Conservation (phyloP, 1,284 basidiomycete genomes). For the Leucoagaricus sp. region DNA sequence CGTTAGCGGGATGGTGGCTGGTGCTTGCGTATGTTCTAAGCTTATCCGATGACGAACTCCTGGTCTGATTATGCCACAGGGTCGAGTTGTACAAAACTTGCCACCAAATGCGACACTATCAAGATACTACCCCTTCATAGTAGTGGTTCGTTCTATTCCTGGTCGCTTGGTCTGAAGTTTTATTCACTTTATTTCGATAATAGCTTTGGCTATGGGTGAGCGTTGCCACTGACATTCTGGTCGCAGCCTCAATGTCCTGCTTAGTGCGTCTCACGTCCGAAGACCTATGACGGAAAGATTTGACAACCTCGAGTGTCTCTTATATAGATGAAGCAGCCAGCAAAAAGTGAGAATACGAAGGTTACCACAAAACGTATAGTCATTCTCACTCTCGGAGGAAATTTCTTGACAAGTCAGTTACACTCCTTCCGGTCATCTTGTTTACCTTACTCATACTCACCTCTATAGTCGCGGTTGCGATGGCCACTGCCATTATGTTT, state of each 20-base stretch:
- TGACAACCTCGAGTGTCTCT: too few relatives aligned
- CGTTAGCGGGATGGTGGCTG: background rate
- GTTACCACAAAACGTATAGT: too few relatives aligned
- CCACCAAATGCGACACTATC: too few relatives aligned
- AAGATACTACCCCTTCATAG: too few relatives aligned
- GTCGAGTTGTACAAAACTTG: too few relatives aligned
- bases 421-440: background rate
- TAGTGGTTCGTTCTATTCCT: too few relatives aligned
- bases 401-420: background rate
- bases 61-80: background rate
- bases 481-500: background rate
- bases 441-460: background rate
- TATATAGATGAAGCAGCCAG: too few relatives aligned
- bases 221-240: background rate
- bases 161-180: too few relatives aligned
- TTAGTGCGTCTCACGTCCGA: background rate
- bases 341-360: too few relatives aligned
- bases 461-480: background rate
- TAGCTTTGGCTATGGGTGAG: constrained; percentile 6
- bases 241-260: constrained; percentile 2
- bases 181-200: background rate
- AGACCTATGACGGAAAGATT: too few relatives aligned
- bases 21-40: background rate
- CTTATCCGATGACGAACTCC: background rate
- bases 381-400: constrained; percentile 4